A percentile compares a stretch with the other conserved stretches of the same genome.
These are phyloP conservation scores for Filosporella fistucella DNA, from an alignment of 495 filamentous ascomycete species.

Conservation along the genomic window DNA sequence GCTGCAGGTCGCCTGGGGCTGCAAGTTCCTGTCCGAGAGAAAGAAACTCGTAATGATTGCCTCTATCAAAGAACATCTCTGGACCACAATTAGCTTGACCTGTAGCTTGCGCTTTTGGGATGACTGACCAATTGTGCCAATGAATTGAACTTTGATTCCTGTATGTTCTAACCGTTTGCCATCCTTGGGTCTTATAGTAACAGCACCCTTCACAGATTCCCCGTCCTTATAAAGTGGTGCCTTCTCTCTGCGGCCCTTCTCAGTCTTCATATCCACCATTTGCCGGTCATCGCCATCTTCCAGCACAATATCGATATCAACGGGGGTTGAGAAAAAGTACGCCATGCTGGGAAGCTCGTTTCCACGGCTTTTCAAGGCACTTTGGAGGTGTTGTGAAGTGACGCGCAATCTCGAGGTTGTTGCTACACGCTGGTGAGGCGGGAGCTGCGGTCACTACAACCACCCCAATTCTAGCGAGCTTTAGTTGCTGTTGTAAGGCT, in stretches of 20 bases:
- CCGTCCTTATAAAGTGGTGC: slow-evolving; percentile 96
- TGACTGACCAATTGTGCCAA: slow-evolving; percentile 84
- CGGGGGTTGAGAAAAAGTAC: slow-evolving; percentile 95
- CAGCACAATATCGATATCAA: slow-evolving; percentile 98
- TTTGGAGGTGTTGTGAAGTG: not conserved
- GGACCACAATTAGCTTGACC: not conserved
- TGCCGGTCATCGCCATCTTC: slow-evolving; percentile 90
- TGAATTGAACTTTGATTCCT: slow-evolving; percentile 99
- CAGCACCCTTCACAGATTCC: slow-evolving; percentile 92
- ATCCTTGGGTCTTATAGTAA: slow-evolving; percentile 96
- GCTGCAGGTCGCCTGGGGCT: slow-evolving; percentile 92
- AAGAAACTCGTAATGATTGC: slow-evolving; percentile 99
- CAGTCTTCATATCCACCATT: slow-evolving; percentile 95
- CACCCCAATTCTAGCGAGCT: too few relatives aligned
- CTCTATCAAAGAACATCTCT: slow-evolving; percentile 99
- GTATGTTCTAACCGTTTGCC: slow-evolving; percentile 97
- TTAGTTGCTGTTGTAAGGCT: slow-evolving; percentile 12
- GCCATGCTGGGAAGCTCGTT: slow-evolving; percentile 55
- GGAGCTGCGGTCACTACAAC: slow-evolving; percentile 2
- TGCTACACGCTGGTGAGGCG: slow-evolving; percentile 3
- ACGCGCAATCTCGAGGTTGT: slow-evolving; percentile 10
- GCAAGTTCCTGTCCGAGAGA: slow-evolving; percentile 94
- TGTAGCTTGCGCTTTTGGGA: not conserved
- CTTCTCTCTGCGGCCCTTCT: slow-evolving; percentile 95
- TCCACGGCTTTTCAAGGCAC: not conserved